phyloP scores from a whole-genome alignment of 208 protist species.

The Herpetomonas samuelpessoai region DNA sequence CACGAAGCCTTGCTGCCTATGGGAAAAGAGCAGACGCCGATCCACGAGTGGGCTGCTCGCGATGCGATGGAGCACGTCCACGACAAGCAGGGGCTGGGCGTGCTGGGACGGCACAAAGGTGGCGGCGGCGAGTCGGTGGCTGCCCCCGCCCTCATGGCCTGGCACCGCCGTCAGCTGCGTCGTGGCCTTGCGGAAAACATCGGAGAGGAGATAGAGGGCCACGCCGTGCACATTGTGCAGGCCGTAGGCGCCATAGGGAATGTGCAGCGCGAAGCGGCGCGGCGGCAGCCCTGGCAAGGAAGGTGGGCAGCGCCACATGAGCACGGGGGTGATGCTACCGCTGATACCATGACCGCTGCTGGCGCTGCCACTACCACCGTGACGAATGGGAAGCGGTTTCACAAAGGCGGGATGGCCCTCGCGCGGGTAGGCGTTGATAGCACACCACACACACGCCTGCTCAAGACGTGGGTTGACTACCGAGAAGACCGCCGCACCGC shows the following conservation, averaged over 20 bases:
- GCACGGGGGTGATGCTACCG: constrained; percentile 42
- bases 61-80: constrained; percentile 56
- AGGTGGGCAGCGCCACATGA: constrained; percentile 56
- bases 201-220: constrained; percentile 47
- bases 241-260: constrained; percentile 54
- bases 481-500: constrained; percentile 58
- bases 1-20: background rate
- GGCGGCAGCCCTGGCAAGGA: constrained; percentile 64
- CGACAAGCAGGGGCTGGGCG: constrained; percentile 49
- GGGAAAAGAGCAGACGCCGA: constrained; percentile 4
- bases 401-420: constrained; percentile 26
- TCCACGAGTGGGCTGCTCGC: constrained; percentile 35
- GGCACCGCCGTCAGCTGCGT: constrained; percentile 22
- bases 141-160: background rate
- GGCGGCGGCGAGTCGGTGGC: constrained; percentile 8
- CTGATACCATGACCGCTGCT: background rate
- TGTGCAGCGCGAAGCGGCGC: constrained; percentile 39
- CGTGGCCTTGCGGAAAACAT: constrained; percentile 60
- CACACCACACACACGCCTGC: constrained; percentile 69
- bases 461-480: constrained; percentile 65
- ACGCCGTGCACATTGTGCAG: constrained; percentile 53
- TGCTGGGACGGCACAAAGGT: constrained; percentile 20
- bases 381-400: constrained; percentile 9
- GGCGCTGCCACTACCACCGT: background rate
- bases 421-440: constrained; percentile 35